A percentile compares a stretch with the other conserved stretches of the same genome.
Conservation (phyloP, 768 basidiomycete genomes). For the Harrya chromipes region DNA sequence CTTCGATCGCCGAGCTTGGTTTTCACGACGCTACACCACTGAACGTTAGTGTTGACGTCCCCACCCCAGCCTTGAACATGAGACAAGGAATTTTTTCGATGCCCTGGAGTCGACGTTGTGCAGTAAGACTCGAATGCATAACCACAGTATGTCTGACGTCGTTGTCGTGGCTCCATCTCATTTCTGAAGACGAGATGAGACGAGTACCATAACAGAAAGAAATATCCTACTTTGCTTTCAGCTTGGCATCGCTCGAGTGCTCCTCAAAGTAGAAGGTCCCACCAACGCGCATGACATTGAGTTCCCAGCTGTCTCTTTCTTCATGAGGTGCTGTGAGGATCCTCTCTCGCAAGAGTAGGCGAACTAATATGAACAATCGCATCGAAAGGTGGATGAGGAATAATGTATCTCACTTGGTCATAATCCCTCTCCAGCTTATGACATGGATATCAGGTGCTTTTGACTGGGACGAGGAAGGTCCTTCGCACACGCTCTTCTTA, state of each 20-base stretch:
- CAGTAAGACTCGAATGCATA: slow-evolving; percentile 91
- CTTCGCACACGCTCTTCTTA: slow-evolving; percentile 33
- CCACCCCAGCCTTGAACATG: slow-evolving; percentile 62
- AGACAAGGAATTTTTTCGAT: slow-evolving; percentile 19
- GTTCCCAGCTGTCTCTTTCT: slow-evolving; percentile 71
- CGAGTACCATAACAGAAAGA: not conserved
- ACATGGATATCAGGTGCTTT: slow-evolving; percentile 47
- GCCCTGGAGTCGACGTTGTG: slow-evolving; percentile 43
- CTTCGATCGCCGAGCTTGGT: slow-evolving; percentile 74
- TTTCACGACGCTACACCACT: slow-evolving; percentile 89
- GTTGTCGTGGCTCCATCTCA: slow-evolving; percentile 60
- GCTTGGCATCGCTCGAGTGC: slow-evolving; percentile 54
- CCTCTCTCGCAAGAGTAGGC: slow-evolving; percentile 45
- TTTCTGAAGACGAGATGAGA: slow-evolving; percentile 43
- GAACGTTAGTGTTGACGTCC: slow-evolving; percentile 82
- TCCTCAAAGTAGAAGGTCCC: slow-evolving; percentile 77
- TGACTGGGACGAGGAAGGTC: slow-evolving; percentile 26
- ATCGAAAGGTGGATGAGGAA: not conserved
- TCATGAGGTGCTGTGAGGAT: slow-evolving; percentile 84
- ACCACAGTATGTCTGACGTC: slow-evolving; percentile 72
- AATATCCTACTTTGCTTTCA: slow-evolving; percentile 60
- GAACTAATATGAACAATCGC: slow-evolving; percentile 12
- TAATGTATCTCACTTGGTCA: slow-evolving; percentile 64
- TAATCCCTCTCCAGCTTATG: slow-evolving; percentile 76
- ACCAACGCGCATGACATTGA: slow-evolving; percentile 77